A percentile compares a stretch with the other conserved stretches of the same genome.
These are phyloP conservation scores for Jatropha curcas DNA, from an alignment of 345 rosid genomes.

Conservation along the genomic window DNA sequence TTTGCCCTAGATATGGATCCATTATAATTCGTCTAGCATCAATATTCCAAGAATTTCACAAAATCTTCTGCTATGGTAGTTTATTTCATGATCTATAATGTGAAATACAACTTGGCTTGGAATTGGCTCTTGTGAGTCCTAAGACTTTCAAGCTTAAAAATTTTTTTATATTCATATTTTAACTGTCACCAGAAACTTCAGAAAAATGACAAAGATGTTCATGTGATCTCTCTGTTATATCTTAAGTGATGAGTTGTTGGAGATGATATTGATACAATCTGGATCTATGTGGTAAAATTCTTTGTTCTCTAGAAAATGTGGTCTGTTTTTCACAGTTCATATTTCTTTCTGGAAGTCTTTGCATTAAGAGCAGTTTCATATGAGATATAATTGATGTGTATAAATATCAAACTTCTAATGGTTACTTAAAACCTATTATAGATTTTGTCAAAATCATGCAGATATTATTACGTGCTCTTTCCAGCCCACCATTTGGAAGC, in stretches of 20 bases:
- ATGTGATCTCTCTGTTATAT: not conserved
- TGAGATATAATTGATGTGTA: not conserved
- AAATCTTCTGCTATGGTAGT: not conserved
- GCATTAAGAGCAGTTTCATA: constrained; percentile 9
- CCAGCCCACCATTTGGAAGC: constrained; percentile 67
- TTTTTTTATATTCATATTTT: not conserved
- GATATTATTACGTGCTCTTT: constrained; percentile 78
- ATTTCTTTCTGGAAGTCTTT: not conserved
- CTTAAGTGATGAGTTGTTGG: not conserved
- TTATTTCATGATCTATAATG: not conserved
- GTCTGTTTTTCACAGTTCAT: not conserved
- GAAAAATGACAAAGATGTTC: not conserved
- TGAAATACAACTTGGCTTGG: not conserved
- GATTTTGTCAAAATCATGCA: constrained; percentile 36
- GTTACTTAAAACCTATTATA: not conserved
- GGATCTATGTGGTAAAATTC: not conserved
- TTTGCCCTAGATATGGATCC: constrained; percentile 2
- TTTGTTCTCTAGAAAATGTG: not conserved
- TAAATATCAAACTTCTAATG: constrained; percentile 2
- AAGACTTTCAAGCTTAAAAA: not conserved
- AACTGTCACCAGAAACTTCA: not conserved
- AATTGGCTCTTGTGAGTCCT: not conserved
- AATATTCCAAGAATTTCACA: not conserved
- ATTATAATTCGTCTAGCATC: not conserved
- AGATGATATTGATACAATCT: not conserved